Conservation (phyloP, 106 monocot genomes). For the Iris macrosiphon region DNA sequence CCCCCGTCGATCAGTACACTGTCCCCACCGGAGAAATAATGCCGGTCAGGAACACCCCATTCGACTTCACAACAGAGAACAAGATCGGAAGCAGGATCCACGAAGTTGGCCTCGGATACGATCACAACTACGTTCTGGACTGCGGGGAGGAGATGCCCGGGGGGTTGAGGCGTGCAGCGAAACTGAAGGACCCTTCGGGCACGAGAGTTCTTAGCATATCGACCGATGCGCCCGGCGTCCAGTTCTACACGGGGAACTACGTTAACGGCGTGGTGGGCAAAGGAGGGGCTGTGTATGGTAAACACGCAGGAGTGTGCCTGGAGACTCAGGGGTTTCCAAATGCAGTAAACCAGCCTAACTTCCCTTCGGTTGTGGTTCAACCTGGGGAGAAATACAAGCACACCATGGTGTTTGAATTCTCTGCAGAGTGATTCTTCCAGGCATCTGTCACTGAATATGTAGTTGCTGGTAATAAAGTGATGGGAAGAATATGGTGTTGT, state of each 20-base stretch:
- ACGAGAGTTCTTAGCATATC: constrained; percentile 30
- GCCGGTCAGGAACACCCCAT: constrained; percentile 37
- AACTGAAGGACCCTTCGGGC: constrained; percentile 33
- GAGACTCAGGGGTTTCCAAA: constrained; percentile 70
- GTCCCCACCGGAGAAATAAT: constrained; percentile 50
- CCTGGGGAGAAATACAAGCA: constrained; percentile 51
- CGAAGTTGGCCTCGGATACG: constrained; percentile 33
- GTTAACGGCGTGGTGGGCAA: constrained; percentile 39
- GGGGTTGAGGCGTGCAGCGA: constrained; percentile 43
- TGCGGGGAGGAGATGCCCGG: constrained; percentile 25
- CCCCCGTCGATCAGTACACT: constrained; percentile 32
- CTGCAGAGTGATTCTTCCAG: constrained; percentile 13
- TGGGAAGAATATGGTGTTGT: no score
- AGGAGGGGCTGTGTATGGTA: constrained; percentile 37
- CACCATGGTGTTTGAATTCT: constrained; percentile 56
- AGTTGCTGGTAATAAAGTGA: no score
- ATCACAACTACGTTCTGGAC: constrained; percentile 51
- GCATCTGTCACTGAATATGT: no score
- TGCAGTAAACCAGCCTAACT: constrained; percentile 49
- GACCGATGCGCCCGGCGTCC: constrained; percentile 54
- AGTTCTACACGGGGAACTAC: constrained; percentile 57
- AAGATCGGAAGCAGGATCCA: constrained; percentile 42
- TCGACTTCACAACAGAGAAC: constrained; percentile 35
- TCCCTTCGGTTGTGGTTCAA: constrained; percentile 37
- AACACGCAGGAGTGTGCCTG: constrained; percentile 47